These are phyloP conservation scores for Samsoniella hepiali DNA, from an alignment of 2,329 filamentous ascomycete species.

Conservation along the genomic window DNA sequence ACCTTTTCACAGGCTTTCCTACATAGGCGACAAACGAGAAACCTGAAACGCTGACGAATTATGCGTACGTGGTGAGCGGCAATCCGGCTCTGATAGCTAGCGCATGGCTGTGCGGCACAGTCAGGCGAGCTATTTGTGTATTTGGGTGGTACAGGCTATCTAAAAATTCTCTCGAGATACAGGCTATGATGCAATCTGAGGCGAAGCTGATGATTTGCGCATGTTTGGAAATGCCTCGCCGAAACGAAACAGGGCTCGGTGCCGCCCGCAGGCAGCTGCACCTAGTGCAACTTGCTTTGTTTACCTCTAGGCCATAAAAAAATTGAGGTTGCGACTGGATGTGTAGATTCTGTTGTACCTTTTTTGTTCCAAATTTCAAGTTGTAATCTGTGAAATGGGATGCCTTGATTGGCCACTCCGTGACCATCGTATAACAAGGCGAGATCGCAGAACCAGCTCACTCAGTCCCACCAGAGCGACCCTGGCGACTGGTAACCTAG, in stretches of 20 bases:
- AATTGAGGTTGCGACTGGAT: background rate
- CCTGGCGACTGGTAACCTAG: background rate
- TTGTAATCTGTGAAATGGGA: background rate
- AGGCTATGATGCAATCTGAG: background rate
- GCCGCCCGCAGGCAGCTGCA: background rate
- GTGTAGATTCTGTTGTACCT: too few species aligned
- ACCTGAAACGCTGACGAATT: slow-evolving; percentile 8
- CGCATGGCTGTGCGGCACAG: slow-evolving; percentile 9
- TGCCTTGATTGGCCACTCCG: too few species aligned
- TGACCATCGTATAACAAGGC: background rate
- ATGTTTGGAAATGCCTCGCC: background rate
- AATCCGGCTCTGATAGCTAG: background rate
- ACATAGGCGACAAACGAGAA: background rate
- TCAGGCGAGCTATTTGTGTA: background rate
- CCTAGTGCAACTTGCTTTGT: background rate
- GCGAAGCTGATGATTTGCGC: background rate
- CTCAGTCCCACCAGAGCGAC: background rate
- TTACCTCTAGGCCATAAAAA: background rate
- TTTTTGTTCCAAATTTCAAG: background rate
- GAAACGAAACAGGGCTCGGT: background rate
- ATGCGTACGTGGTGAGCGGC: background rate
- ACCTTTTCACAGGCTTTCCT: background rate
- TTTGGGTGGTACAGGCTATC: background rate
- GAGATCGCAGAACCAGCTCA: background rate
- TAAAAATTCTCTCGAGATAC: background rate